Conservation (phyloP, 176 grass and related monocot genomes). For the Bromus sterilis region DNA sequence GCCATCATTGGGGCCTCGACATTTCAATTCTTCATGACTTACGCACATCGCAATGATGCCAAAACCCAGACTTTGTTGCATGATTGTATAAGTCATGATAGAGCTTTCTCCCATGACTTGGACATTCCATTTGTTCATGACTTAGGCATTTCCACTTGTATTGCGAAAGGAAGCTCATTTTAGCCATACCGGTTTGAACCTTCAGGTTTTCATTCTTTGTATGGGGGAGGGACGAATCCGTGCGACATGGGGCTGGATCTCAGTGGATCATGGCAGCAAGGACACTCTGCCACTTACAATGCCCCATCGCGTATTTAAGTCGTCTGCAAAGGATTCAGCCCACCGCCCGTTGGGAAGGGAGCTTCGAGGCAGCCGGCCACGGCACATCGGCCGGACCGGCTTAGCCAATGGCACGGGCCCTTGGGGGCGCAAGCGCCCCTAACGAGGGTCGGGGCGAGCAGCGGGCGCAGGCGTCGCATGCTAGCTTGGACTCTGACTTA, state of each 20-base stretch:
- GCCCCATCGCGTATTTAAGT: slow-evolving; percentile 57
- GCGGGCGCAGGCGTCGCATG: slow-evolving; percentile 8
- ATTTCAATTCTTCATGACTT: no score
- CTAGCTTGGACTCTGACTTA: slow-evolving; percentile 67
- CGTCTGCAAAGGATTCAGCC: slow-evolving; percentile 59
- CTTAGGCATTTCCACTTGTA: no score
- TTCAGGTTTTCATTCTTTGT: no score
- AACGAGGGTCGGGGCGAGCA: not conserved
- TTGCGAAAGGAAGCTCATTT: no score
- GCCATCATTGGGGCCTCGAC: no score
- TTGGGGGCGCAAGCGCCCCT: slow-evolving; percentile 12
- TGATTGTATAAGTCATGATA: no score
- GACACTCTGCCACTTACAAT: not conserved
- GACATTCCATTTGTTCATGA: no score
- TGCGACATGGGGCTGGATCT: not conserved
- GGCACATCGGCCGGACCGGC: not conserved
- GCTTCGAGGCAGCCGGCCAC: slow-evolving; percentile 14
- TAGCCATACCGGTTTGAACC: no score
- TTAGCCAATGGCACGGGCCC: slow-evolving; percentile 13
- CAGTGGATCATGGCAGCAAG: not conserved
- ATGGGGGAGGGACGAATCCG: not conserved
- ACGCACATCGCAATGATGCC: no score
- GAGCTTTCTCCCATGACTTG: no score
- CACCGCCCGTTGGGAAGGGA: slow-evolving; percentile 28
- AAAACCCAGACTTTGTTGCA: no score